These are phyloP conservation scores for Salvia hispanica DNA, from an alignment of 257 asterid genomes.

Conservation along the genomic window DNA sequence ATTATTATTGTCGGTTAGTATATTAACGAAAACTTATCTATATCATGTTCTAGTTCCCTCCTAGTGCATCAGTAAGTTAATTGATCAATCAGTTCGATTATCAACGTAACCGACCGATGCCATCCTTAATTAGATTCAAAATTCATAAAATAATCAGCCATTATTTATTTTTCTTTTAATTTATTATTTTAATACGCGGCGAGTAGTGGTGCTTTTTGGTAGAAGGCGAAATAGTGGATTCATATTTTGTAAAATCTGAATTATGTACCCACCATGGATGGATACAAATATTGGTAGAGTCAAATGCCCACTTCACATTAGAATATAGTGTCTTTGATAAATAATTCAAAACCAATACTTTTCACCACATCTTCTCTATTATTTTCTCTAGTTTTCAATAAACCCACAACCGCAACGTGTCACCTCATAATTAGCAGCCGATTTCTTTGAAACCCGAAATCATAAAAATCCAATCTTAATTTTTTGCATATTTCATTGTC, in stretches of 20 bases:
- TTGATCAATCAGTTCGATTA: no score
- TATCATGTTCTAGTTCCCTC: no score
- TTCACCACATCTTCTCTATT: background rate
- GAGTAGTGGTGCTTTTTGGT: conserved; percentile 34
- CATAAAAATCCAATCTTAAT: background rate
- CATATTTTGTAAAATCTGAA: conserved; percentile 26
- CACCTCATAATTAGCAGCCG: conserved; percentile 18
- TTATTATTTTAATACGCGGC: conserved; percentile 29
- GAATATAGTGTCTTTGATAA: conserved; percentile 16
- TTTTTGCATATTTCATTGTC: background rate
- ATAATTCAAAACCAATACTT: background rate
- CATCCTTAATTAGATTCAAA: background rate
- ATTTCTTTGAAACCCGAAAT: conserved; percentile 9
- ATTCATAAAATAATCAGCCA: background rate
- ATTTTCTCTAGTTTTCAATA: background rate
- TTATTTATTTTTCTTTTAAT: background rate
- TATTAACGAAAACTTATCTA: no score
- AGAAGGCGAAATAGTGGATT: conserved; percentile 19
- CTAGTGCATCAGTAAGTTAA: no score
- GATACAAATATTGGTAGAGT: conserved; percentile 22
- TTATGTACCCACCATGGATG: conserved; percentile 40
- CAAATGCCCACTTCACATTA: conserved; percentile 26
- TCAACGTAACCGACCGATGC: no score
- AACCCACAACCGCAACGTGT: conserved; percentile 22
- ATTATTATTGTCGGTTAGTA: no score